phyloP scores from a whole-genome alignment of 2,329 filamentous ascomycete species.

The Tolypocladium cylindrosporum region DNA sequence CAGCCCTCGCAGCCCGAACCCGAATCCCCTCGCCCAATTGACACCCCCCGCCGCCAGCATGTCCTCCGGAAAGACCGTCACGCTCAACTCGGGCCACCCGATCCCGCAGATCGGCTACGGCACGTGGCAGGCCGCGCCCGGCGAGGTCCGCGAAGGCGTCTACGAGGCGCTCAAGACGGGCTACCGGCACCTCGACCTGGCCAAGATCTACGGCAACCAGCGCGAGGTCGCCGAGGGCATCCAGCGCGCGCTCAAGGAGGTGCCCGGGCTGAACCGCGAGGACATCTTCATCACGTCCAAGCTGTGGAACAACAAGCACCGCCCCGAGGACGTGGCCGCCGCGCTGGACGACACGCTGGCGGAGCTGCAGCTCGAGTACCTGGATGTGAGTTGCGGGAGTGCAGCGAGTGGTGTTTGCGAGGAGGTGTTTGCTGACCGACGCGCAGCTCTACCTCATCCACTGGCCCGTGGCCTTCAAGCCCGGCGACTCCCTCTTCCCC shows the following conservation, averaged over 20 bases:
- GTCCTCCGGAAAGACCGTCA: conserved; percentile 47
- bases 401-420: not conserved
- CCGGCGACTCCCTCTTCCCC: conserved; percentile 34
- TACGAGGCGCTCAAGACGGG: conserved; percentile 52
- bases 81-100: conserved; percentile 53
- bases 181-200: conserved; percentile 51
- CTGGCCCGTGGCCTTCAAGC: conserved; percentile 44
- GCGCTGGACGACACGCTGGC: conserved; percentile 46
- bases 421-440: not conserved
- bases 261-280: conserved; percentile 41
- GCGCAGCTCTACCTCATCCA: conserved; percentile 49
- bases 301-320: conserved; percentile 51
- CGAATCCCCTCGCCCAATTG: not conserved
- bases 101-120: conserved; percentile 52
- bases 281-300: conserved; percentile 59
- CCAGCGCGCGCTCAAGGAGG: conserved; percentile 31
- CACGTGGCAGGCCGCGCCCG: conserved; percentile 59
- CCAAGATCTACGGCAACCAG: conserved; percentile 55
- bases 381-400: conserved; percentile 27
- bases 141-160: conserved; percentile 54
- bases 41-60: conserved; percentile 24
- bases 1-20: not conserved
- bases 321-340: conserved; percentile 46
- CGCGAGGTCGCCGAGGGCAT: conserved; percentile 47
- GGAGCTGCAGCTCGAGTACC: conserved; percentile 45